Conservation (phyloP, 2,329 filamentous ascomycete genomes). For the Magnaporthiopsis rhizophila region DNA sequence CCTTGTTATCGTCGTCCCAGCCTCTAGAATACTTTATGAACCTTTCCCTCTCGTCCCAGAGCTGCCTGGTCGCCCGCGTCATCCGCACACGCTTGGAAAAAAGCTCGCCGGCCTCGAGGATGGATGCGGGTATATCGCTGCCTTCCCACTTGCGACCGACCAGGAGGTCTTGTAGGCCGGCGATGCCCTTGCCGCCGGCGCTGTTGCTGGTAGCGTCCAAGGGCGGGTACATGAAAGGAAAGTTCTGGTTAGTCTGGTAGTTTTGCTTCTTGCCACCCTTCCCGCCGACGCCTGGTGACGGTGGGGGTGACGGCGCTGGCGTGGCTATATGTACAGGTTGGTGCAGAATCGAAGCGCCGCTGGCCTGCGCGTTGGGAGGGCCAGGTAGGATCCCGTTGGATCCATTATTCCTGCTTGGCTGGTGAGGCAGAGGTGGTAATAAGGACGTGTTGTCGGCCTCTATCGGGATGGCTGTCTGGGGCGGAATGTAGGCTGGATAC, state of each 20-base stretch:
- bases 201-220: constrained; percentile 83
- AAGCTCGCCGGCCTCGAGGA: constrained; percentile 86
- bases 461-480: constrained; percentile 71
- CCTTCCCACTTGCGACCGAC: constrained; percentile 86
- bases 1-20: constrained; percentile 55
- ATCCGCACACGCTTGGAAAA: constrained; percentile 88
- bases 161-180: constrained; percentile 69
- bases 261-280: constrained; percentile 98
- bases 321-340: constrained; percentile 99
- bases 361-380: constrained; percentile 44
- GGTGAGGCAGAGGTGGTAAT: constrained; percentile 73
- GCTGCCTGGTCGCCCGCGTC: constrained; percentile 81
- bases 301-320: constrained; percentile 88
- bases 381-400: constrained; percentile 54
- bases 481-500: constrained; percentile 92
- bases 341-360: constrained; percentile 74
- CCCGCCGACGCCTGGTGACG: constrained; percentile 76
- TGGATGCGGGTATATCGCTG: constrained; percentile 88
- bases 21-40: constrained; percentile 91
- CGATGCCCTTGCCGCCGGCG: constrained; percentile 79
- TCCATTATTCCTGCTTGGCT: constrained; percentile 54
- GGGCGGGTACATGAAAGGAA: constrained; percentile 94
- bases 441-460: constrained; percentile 89
- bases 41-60: constrained; percentile 88
- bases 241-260: constrained; percentile 98